Conservation (phyloP, 2,329 filamentous ascomycete species). For the Ramularia collo-cygni region DNA sequence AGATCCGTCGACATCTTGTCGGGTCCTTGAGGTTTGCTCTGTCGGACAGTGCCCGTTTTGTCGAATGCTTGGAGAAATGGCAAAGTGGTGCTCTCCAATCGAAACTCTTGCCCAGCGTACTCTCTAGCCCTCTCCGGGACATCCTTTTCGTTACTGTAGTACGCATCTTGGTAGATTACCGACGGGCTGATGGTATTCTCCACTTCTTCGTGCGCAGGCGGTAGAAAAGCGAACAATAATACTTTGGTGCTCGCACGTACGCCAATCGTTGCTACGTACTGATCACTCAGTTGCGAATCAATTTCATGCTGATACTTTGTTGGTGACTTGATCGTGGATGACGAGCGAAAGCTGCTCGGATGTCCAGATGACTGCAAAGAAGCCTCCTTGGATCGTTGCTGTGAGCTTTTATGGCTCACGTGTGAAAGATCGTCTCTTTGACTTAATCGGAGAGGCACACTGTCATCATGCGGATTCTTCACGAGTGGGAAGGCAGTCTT, state of each 20-base stretch:
- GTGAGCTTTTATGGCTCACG: constrained; percentile 9
- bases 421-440: constrained; percentile 45
- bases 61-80: constrained; percentile 72
- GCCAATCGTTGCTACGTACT: constrained; percentile 23
- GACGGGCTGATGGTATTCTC: constrained; percentile 55
- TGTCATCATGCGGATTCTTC: constrained; percentile 64
- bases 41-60: constrained; percentile 43
- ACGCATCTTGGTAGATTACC: constrained; percentile 76
- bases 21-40: constrained; percentile 48
- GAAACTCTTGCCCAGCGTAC: constrained; percentile 84
- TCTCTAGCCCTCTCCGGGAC: constrained; percentile 70
- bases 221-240: constrained; percentile 32
- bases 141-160: constrained; percentile 77
- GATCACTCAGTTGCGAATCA: neutral
- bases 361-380: constrained; percentile 2
- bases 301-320: constrained; percentile 1
- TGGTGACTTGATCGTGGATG: constrained; percentile 5
- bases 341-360: neutral
- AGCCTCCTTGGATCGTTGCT: constrained; percentile 5
- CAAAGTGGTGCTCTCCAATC: constrained; percentile 64
- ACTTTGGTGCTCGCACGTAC: constrained; percentile 15
- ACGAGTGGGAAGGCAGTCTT: constrained; percentile 65
- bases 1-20: constrained; percentile 49
- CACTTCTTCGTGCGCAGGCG: constrained; percentile 43
- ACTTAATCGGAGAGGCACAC: constrained; percentile 58